phyloP scores from a whole-genome alignment of 2,329 filamentous ascomycete genomes.

The Incumbomyces lentus region DNA sequence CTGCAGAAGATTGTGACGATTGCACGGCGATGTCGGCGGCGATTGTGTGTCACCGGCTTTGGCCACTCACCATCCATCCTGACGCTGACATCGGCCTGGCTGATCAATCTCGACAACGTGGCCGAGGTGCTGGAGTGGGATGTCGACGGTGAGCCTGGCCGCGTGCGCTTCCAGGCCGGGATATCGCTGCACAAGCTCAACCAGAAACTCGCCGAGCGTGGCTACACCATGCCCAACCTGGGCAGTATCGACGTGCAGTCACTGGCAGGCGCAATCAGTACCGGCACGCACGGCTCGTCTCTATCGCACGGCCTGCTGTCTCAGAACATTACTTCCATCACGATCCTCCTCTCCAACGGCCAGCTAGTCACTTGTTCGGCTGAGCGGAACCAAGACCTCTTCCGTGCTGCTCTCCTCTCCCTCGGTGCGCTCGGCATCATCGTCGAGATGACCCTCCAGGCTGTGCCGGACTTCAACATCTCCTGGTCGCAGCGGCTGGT shows the following conservation, averaged over 20 bases:
- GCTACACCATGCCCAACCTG: conserved; percentile 79
- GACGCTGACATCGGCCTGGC: conserved; percentile 88
- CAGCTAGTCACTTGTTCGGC: conserved; percentile 58
- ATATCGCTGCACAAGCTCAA: conserved; percentile 71
- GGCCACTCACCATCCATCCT: conserved; percentile 86
- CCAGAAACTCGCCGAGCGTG: conserved; percentile 59
- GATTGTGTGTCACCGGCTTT: conserved; percentile 77
- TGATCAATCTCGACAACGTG: conserved; percentile 84
- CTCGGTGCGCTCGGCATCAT: conserved; percentile 87
- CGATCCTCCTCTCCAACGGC: conserved; percentile 74
- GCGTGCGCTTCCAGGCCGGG: conserved; percentile 74
- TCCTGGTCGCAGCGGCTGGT: conserved; percentile 76
- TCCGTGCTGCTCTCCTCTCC: conserved; percentile 76
- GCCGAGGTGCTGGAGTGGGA: conserved; percentile 52
- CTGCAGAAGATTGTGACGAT: conserved; percentile 74
- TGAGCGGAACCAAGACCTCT: conserved; percentile 63
- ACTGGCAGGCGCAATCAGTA: conserved; percentile 82
- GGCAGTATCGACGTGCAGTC: conserved; percentile 94
- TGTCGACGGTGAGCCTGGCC: conserved; percentile 54
- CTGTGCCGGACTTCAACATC: conserved; percentile 71
- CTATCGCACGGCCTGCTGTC: conserved; percentile 74
- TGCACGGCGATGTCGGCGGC: conserved; percentile 68
- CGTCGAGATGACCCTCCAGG: conserved; percentile 75
- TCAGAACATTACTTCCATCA: conserved; percentile 62
- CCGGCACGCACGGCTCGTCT: conserved; percentile 86